Percentiles rank a stretch among this genome's conserved stretches.
Evolutionary conservation across 2,329 filamentous ascomycete genomes (phyloP).

Genomic region (Xylaria polymorpha): DNA sequence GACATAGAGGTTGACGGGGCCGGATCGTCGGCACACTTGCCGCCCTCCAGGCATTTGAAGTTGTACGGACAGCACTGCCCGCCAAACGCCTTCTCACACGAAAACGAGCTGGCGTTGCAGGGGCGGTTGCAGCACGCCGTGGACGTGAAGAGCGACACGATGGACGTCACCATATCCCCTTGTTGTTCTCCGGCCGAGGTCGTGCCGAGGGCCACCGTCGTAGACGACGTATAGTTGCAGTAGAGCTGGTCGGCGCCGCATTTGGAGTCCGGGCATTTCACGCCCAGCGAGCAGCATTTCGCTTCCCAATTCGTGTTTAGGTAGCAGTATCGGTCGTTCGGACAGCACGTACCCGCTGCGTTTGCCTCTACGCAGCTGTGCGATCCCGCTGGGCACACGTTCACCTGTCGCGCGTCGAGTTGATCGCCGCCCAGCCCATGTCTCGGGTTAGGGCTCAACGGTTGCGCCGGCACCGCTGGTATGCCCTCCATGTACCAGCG

Average conservation of each 20-base stretch:
- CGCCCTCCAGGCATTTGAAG: slow-evolving; percentile 54
- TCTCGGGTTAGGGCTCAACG: slow-evolving; percentile 22
- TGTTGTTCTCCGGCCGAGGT: background rate
- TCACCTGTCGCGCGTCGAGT: slow-evolving; percentile 29
- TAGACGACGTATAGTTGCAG: slow-evolving; percentile 41
- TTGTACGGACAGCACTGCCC: slow-evolving; percentile 63
- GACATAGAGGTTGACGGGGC: slow-evolving; percentile 38
- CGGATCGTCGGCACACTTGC: slow-evolving; percentile 51
- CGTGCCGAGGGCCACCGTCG: slow-evolving; percentile 21
- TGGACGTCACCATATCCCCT: slow-evolving; percentile 10
- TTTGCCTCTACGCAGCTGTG: slow-evolving; percentile 44
- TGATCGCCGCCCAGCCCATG: background rate
- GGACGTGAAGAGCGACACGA: slow-evolving; percentile 15
- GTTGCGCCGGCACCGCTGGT: slow-evolving; percentile 39
- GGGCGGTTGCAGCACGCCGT: slow-evolving; percentile 44
- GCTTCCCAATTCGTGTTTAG: slow-evolving; percentile 34
- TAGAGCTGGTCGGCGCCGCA: slow-evolving; percentile 35
- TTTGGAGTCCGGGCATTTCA: slow-evolving; percentile 33
- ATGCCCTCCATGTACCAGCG: slow-evolving; percentile 40
- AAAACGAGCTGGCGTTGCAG: slow-evolving; percentile 52
- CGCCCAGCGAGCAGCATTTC: slow-evolving; percentile 43
- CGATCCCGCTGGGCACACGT: slow-evolving; percentile 30
- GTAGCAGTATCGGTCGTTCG: slow-evolving; percentile 46
- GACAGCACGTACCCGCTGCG: slow-evolving; percentile 38
- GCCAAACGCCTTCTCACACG: slow-evolving; percentile 58